phyloP scores from a whole-genome alignment of 371 early-diverging fungal species.

The Caulochytrium protostelioides region DNA sequence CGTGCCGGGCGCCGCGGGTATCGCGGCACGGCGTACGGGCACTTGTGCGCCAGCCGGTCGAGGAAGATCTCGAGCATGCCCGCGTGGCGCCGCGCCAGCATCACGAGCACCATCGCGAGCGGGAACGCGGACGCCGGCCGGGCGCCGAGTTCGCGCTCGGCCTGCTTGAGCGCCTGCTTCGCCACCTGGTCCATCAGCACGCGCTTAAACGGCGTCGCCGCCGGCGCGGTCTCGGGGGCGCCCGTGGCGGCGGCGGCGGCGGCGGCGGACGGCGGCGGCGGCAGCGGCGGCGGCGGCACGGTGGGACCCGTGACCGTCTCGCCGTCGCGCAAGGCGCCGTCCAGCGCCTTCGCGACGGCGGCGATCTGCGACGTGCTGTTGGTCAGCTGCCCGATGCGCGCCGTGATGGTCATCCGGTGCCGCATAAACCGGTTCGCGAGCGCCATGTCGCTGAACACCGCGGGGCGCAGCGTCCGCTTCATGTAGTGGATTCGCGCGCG shows the following conservation, averaged over 20 bases:
- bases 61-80: slow-evolving; percentile 42
- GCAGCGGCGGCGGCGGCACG: no score
- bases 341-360: slow-evolving; percentile 18
- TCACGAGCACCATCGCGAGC: slow-evolving; percentile 39
- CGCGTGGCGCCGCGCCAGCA: slow-evolving; percentile 34
- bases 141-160: slow-evolving; percentile 46
- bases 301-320: no score
- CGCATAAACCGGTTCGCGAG: slow-evolving; percentile 1
- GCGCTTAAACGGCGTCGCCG: slow-evolving; percentile 23
- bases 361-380: slow-evolving; percentile 23
- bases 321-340: slow-evolving; percentile 14
- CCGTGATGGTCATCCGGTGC: slow-evolving; percentile 13
- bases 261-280: slow-evolving; percentile 21
- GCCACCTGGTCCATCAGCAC: slow-evolving; percentile 40
- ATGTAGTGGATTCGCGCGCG: no score
- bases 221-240: slow-evolving; percentile 14
- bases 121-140: slow-evolving; percentile 41
- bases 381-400: slow-evolving; percentile 28
- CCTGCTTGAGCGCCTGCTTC: slow-evolving; percentile 42
- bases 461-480: no score
- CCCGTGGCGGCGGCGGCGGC: slow-evolving; percentile 13
- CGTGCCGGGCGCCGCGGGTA: no score
- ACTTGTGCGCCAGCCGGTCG: slow-evolving; percentile 49
- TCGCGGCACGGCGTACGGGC: slow-evolving; percentile 49
- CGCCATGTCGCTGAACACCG: no score